These are phyloP conservation scores for Excoecaria agallocha DNA, from an alignment of 345 rosid species.

Conservation along the genomic window DNA sequence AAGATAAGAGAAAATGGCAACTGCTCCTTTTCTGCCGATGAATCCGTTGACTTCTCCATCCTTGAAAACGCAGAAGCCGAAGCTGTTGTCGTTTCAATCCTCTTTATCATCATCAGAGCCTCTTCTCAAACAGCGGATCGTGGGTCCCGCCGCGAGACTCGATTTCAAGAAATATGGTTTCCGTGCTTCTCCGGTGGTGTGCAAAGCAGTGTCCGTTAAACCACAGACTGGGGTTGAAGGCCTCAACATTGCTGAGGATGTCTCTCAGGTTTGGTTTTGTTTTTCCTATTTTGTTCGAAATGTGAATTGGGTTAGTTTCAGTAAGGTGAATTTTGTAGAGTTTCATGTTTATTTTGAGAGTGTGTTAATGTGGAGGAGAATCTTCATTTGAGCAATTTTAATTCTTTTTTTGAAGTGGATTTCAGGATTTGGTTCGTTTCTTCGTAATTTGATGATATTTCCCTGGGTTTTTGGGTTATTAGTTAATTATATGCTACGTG, in stretches of 20 bases:
- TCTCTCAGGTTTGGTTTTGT: slow-evolving; percentile 53
- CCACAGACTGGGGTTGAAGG: slow-evolving; percentile 55
- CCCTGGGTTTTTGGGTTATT: neutral
- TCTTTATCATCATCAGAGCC: slow-evolving; percentile 4
- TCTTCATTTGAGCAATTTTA: neutral
- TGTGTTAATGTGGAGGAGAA: neutral
- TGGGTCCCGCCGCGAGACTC: slow-evolving; percentile 20
- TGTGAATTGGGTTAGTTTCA: slow-evolving; percentile 8
- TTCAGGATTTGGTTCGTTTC: slow-evolving; percentile 6
- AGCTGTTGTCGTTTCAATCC: neutral
- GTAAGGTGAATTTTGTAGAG: neutral
- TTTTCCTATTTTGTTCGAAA: neutral
- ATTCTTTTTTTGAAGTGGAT: slow-evolving; percentile 6
- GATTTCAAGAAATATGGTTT: slow-evolving; percentile 24
- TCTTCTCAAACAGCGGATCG: slow-evolving; percentile 23
- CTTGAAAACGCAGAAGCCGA: slow-evolving; percentile 30
- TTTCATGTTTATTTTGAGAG: neutral
- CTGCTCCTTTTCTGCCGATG: slow-evolving; percentile 35
- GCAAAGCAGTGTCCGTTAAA: slow-evolving; percentile 63
- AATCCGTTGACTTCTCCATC: slow-evolving; percentile 43
- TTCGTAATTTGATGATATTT: neutral
- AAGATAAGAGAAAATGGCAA: slow-evolving; percentile 28
- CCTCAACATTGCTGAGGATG: slow-evolving; percentile 84
- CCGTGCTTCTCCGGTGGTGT: slow-evolving; percentile 43
- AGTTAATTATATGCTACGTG: too few relatives aligned